These are phyloP conservation scores for Termitomyces sp. DNA, from an alignment of 768 basidiomycete genomes.

Conservation along the genomic window DNA sequence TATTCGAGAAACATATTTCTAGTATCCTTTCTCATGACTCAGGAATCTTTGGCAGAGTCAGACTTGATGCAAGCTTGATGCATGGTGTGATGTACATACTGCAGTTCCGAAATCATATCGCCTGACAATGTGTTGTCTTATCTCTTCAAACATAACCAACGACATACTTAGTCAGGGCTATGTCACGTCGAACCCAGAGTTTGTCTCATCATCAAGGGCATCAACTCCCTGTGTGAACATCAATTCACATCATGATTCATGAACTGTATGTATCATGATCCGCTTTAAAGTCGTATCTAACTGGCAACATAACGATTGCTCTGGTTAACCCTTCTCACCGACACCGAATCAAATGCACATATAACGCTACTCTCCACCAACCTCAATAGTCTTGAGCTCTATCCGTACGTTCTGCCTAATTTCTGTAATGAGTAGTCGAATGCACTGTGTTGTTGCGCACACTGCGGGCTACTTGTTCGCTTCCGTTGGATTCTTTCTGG, in stretches of 20 bases:
- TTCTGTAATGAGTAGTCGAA: constrained; percentile 5
- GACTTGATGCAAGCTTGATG: not conserved
- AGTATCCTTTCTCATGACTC: not conserved
- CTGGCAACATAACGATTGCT: not conserved
- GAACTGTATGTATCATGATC: too few species aligned
- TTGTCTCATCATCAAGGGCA: not conserved
- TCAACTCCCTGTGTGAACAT: not conserved
- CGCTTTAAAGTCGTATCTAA: not conserved
- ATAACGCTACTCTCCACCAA: not conserved
- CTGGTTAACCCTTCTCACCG: not conserved
- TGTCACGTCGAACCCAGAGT: not conserved
- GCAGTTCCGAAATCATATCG: not conserved
- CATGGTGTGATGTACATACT: too few species aligned
- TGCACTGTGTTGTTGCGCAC: constrained; percentile 23
- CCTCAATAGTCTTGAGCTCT: not conserved
- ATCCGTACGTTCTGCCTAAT: not conserved
- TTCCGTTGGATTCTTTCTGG: constrained; percentile 29
- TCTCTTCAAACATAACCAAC: not conserved
- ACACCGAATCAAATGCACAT: constrained; percentile 1
- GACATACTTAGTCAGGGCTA: not conserved
- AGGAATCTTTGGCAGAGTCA: too few species aligned
- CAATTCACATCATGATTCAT: not conserved
- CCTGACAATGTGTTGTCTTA: not conserved
- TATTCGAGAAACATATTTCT: not conserved
- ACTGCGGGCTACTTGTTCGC: constrained; percentile 28